phyloP scores from a whole-genome alignment of 2,329 filamentous ascomycete species.

The Zalaria obscura region DNA sequence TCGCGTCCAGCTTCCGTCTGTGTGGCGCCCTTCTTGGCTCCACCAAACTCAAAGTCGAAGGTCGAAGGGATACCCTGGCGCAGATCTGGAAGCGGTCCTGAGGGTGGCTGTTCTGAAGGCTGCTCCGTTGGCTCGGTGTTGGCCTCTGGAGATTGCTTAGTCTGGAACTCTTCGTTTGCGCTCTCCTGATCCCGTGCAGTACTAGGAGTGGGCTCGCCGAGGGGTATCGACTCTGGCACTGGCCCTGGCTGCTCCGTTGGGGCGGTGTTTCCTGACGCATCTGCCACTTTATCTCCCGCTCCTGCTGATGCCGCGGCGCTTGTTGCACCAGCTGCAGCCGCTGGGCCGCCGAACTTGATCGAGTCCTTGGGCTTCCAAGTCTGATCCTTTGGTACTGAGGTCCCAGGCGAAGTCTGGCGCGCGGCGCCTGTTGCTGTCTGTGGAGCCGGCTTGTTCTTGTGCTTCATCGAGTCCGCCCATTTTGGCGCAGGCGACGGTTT shows the following conservation, averaged over 20 bases:
- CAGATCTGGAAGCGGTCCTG: slow-evolving; percentile 67
- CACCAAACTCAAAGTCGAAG: slow-evolving; percentile 58
- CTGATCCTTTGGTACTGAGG: slow-evolving; percentile 18
- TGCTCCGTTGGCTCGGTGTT: slow-evolving; percentile 19
- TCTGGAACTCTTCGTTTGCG: slow-evolving; percentile 22
- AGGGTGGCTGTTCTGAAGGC: slow-evolving; percentile 13
- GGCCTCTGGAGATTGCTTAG: slow-evolving; percentile 15
- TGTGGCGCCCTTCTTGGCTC: slow-evolving; percentile 17
- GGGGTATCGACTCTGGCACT: neutral
- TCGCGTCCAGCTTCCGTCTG: slow-evolving; percentile 14
- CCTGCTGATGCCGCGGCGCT: slow-evolving; percentile 11
- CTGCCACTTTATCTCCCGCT: slow-evolving; percentile 17
- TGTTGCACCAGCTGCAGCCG: slow-evolving; percentile 10
- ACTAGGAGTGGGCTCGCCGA: slow-evolving; percentile 8
- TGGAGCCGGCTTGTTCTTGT: too few species aligned
- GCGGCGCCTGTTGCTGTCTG: slow-evolving; percentile 9
- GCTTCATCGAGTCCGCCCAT: too few species aligned
- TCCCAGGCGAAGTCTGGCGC: slow-evolving; percentile 19
- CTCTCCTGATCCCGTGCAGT: slow-evolving; percentile 1
- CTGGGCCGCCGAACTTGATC: slow-evolving; percentile 21
- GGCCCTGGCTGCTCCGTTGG: slow-evolving; percentile 13
- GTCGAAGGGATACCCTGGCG: slow-evolving; percentile 93
- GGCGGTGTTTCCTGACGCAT: slow-evolving; percentile 14
- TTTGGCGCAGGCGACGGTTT: slow-evolving; percentile 6
- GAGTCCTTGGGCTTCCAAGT: slow-evolving; percentile 26